Percentiles rank a stretch among this genome's conserved stretches.
Conservation (phyloP, 2,329 filamentous ascomycete species). For the Neonectria magnoliae region DNA sequence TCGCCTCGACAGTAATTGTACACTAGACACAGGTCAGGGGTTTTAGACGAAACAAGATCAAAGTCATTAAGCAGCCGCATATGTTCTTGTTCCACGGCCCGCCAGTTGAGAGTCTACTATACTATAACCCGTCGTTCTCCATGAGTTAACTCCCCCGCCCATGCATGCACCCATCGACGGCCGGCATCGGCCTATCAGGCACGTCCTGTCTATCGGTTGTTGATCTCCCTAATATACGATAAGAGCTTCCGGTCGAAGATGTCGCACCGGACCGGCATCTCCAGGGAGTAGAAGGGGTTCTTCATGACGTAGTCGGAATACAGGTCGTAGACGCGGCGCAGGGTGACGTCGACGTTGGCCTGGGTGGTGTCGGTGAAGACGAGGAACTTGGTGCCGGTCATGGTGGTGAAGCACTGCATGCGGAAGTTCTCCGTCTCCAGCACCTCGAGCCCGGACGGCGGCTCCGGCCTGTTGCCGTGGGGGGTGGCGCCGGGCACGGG, state of each 20-base stretch:
- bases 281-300: constrained; percentile 97
- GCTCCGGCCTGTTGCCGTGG: constrained; percentile 64
- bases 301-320: constrained; percentile 99
- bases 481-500: constrained; percentile 47
- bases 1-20: constrained; percentile 47
- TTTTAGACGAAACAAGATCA: constrained; percentile 42
- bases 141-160: constrained; percentile 18
- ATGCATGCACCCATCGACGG: background rate
- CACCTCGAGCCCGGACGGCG: constrained; percentile 84
- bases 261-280: constrained; percentile 97
- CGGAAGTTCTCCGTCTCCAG: constrained; percentile 95
- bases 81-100: constrained; percentile 10
- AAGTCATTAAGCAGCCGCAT: constrained; percentile 37
- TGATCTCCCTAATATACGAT: constrained; percentile 80
- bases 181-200: background rate
- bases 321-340: constrained; percentile 89
- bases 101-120: constrained; percentile 6
- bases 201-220: constrained; percentile 58
- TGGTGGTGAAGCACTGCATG: constrained; percentile 93
- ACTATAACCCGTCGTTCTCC: constrained; percentile 12
- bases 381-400: constrained; percentile 95
- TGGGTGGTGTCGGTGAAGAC: constrained; percentile 92
- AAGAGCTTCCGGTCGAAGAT: constrained; percentile 89
- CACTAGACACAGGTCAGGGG: constrained; percentile 43
- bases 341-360: constrained; percentile 84